Percentiles rank a stretch among this genome's conserved stretches.
Conservation (phyloP, 2,329 filamentous ascomycete species). For the Tympanopsis confertula region DNA sequence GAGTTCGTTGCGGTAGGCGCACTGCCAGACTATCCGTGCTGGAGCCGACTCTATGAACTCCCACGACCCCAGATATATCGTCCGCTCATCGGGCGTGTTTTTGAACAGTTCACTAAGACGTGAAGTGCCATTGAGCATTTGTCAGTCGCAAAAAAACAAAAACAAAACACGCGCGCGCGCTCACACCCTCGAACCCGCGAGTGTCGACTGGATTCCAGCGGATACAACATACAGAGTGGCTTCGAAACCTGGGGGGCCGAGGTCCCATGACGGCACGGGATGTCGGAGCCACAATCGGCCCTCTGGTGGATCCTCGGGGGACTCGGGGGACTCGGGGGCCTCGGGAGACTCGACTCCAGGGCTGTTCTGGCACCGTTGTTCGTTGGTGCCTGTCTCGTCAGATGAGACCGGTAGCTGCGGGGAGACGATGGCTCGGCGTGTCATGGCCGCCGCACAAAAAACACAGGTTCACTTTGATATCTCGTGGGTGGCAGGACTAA, state of each 20-base stretch:
- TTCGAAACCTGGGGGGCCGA: constrained; percentile 39
- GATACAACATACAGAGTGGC: constrained; percentile 34
- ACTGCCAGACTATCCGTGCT: constrained; percentile 38
- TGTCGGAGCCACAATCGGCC: too few species aligned
- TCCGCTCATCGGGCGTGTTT: constrained; percentile 32
- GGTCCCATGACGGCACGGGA: constrained; percentile 31
- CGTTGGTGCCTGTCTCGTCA: too few species aligned
- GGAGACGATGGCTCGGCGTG: too few species aligned
- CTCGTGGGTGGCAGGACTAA: too few species aligned
- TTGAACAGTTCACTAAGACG: constrained; percentile 33
- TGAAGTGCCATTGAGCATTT: too few species aligned
- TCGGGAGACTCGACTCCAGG: too few species aligned
- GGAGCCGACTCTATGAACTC: constrained; percentile 33
- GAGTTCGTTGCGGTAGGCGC: constrained; percentile 37
- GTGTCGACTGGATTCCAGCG: constrained; percentile 4
- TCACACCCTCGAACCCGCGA: neutral
- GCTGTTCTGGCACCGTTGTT: too few species aligned
- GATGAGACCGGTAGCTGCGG: too few species aligned
- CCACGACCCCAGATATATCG: constrained; percentile 40
- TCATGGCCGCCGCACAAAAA: too few species aligned
- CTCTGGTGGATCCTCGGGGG: too few species aligned
- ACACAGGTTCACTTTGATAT: too few species aligned
- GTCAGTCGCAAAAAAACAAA: constrained; percentile 5
- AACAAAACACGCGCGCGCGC: constrained; percentile 1
- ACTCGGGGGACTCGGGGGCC: too few species aligned